Base-by-base conservation (phyloP, 2,329 filamentous ascomycete genomes). In the Apiospora rasikravindrae region DNA sequence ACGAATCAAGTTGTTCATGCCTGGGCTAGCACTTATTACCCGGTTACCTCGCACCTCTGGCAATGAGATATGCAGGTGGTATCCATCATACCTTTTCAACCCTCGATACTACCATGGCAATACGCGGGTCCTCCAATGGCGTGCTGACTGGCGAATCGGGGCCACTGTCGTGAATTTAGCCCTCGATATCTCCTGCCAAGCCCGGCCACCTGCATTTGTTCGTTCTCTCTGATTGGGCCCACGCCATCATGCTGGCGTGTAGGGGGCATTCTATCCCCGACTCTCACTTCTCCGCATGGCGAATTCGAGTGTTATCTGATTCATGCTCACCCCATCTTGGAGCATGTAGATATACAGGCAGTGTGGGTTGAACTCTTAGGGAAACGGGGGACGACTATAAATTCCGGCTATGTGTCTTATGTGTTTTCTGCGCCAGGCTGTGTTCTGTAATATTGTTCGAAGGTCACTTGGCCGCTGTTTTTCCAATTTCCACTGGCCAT, bases 121-220 rank as follows among this genome's bases (percentile, higher is more conserved):
- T 61, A 61, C 53, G 26, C 53, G 11, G 33, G 57, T 40, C 57
- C 22, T 19, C 29, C 53, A 61, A 37, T 61, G 16, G 53, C 29
- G 22, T n/a, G 33, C 11, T 19, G 13, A 22, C 57, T 22, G 33
- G 11, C 33, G 10, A 64, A 40, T 40, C 8, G 57, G n/a, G 33
- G 2, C 29, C 29, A n/a, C 13, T 19, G 22, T 37, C 19, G 22
- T 40, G 29, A 40, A 64, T 64, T 64, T n/a, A 64, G 10, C 57
- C 57, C 53, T 61, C 53, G 26, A 61, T 37, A 22, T 61, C 53
- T 61, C 53, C 53, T 61, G 53, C 29, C 53, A 61, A 61, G 51
- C 26, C 51, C 51, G 26, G 14, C 26, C 51, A 57, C 26, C 26
- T 57, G 51, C 51, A 57, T 33, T 57, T 19, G 51, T 22, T 8